Conservation (phyloP, 768 basidiomycete species). For the Leccinum pellstonianum region DNA sequence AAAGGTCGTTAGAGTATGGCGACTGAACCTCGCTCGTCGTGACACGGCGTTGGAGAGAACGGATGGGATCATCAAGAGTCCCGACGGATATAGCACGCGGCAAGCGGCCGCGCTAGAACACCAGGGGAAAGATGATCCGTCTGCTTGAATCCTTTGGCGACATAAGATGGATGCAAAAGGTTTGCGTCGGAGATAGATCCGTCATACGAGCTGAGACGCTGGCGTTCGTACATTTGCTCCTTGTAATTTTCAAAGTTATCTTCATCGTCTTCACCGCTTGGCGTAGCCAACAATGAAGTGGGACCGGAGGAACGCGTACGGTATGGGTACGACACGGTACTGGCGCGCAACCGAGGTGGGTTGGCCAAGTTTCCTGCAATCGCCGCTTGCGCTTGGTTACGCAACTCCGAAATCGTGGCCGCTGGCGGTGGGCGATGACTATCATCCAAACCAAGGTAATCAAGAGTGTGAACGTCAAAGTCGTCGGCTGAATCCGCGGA, state of each 20-base stretch:
- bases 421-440: constrained; percentile 69
- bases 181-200: constrained; percentile 47
- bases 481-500: constrained; percentile 83
- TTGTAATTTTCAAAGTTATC: constrained; percentile 70
- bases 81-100: constrained; percentile 90
- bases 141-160: constrained; percentile 73
- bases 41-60: constrained; percentile 64
- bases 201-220: constrained; percentile 65
- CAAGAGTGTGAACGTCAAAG: constrained; percentile 91
- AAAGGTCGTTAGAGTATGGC: constrained; percentile 58
- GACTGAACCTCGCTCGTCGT: constrained; percentile 54
- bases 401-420: constrained; percentile 85
- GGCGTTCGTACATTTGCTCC: constrained; percentile 43
- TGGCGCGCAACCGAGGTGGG: constrained; percentile 80
- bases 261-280: constrained; percentile 68
- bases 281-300: constrained; percentile 62
- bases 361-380: constrained; percentile 81
- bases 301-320: constrained; percentile 59
- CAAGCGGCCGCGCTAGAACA: constrained; percentile 61
- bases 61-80: constrained; percentile 77
- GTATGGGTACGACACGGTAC: constrained; percentile 93
- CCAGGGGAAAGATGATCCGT: constrained; percentile 60
- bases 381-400: constrained; percentile 86
- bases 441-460: constrained; percentile 95
- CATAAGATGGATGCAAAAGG: constrained; percentile 56